Conservation (phyloP, 2,329 filamentous ascomycete species). For the Colletotrichum melonis region DNA sequence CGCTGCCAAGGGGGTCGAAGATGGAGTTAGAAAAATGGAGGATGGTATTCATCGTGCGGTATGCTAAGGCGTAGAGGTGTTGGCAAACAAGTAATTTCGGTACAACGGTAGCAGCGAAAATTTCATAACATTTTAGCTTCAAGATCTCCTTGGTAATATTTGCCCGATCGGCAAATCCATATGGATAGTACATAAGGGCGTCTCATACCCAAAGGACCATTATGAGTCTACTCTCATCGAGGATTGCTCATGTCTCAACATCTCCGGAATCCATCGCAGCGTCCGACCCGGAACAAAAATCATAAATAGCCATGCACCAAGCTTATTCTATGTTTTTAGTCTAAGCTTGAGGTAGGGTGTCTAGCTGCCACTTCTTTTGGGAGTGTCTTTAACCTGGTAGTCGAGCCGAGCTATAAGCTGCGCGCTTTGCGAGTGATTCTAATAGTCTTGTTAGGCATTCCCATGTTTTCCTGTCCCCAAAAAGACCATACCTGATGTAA, state of each 20-base stretch:
- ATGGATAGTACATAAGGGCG: no score
- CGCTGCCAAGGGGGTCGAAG: background rate
- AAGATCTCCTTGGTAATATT: background rate
- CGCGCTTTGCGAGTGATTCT: background rate
- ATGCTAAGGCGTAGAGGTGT: slow-evolving; percentile 35
- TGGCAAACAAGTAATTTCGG: no score
- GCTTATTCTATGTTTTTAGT: background rate
- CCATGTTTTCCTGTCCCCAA: background rate
- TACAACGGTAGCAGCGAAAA: background rate
- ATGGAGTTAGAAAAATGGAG: slow-evolving; percentile 24
- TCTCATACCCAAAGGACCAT: no score
- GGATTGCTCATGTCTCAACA: no score
- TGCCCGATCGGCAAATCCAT: no score
- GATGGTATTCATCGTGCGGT: slow-evolving; percentile 46
- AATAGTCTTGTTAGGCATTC: background rate
- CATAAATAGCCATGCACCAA: background rate
- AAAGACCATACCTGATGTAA: background rate
- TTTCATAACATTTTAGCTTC: background rate
- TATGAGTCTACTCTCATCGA: no score
- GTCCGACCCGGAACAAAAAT: background rate
- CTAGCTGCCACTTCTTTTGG: background rate
- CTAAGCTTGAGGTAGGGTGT: background rate
- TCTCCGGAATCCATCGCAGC: no score
- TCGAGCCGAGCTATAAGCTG: background rate
- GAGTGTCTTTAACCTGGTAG: background rate